Conservation (phyloP, 257 asterid species). For the Penstemon eatonii region DNA sequence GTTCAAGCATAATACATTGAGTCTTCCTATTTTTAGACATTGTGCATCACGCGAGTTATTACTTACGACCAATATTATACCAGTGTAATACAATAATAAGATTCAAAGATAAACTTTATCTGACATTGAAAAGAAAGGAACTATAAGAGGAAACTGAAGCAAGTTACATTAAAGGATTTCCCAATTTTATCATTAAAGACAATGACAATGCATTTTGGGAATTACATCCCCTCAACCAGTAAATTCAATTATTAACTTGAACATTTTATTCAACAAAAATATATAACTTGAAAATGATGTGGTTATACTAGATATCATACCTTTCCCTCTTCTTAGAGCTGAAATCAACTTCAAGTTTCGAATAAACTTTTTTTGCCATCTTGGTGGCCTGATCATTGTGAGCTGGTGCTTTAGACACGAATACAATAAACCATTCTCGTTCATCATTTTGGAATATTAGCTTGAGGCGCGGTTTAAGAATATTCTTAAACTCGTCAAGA, state of each 20-base stretch:
- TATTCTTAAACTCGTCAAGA: constrained; percentile 96
- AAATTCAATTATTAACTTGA: constrained; percentile 6
- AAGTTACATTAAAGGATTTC: background rate
- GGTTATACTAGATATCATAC: constrained; percentile 39
- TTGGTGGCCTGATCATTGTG: constrained; percentile 96
- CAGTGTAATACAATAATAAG: constrained; percentile 18
- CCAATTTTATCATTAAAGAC: background rate
- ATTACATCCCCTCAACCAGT: constrained; percentile 21
- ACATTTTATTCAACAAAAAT: constrained; percentile 16
- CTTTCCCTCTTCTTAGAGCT: constrained; percentile 97
- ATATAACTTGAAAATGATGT: constrained; percentile 12
- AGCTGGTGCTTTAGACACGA: constrained; percentile 90
- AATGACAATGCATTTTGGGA: background rate
- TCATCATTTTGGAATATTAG: constrained; percentile 96
- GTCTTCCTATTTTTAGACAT: background rate
- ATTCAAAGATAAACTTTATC: constrained; percentile 2
- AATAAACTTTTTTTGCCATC: constrained; percentile 93
- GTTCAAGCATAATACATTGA: background rate
- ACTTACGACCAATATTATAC: constrained; percentile 4
- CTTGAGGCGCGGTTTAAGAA: constrained; percentile 97
- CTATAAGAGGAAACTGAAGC: background rate
- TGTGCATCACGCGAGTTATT: constrained; percentile 3
- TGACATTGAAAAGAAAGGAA: background rate
- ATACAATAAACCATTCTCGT: constrained; percentile 95
- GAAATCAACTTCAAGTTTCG: constrained; percentile 94